Percentiles rank a stretch among this genome's conserved stretches.
phyloP scores from a whole-genome alignment of 2,329 filamentous ascomycete genomes.

The Atkinsonella texensis region DNA sequence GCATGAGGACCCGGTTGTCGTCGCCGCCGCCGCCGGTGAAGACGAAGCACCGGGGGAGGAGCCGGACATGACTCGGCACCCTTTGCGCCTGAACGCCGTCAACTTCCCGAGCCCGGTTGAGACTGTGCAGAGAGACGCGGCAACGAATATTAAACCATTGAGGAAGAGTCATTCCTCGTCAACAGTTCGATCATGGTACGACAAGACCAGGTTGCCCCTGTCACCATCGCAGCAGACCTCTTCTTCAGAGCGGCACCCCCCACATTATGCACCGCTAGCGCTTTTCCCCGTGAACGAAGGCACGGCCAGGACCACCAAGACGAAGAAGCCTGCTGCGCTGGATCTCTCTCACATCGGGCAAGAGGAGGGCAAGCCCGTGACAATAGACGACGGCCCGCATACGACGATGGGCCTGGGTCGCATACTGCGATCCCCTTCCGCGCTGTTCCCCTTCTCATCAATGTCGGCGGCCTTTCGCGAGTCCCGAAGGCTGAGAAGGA shows the following conservation, averaged over 20 bases:
- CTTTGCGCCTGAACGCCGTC: slow-evolving; percentile 11
- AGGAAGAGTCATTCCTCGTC: slow-evolving; percentile 40
- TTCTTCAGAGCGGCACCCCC: slow-evolving; percentile 39
- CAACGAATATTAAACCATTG: slow-evolving; percentile 22
- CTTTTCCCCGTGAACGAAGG: slow-evolving; percentile 31
- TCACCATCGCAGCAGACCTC: slow-evolving; percentile 49
- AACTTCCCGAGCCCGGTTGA: slow-evolving; percentile 1
- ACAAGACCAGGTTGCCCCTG: slow-evolving; percentile 42
- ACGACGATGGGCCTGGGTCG: slow-evolving; percentile 24
- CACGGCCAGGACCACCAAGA: slow-evolving; percentile 22
- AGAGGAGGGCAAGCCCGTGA: background rate
- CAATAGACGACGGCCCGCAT: background rate
- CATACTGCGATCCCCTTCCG: slow-evolving; percentile 29
- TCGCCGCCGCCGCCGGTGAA: slow-evolving; percentile 5
- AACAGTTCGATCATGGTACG: slow-evolving; percentile 45
- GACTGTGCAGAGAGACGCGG: slow-evolving; percentile 25
- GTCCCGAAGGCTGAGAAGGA: slow-evolving; percentile 20
- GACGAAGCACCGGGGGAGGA: slow-evolving; percentile 31
- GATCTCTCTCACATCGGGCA: slow-evolving; percentile 29
- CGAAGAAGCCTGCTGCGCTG: slow-evolving; percentile 35
- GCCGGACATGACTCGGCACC: slow-evolving; percentile 31
- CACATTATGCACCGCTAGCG: slow-evolving; percentile 33
- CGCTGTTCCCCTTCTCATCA: slow-evolving; percentile 25
- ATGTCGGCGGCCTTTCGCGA: slow-evolving; percentile 13
- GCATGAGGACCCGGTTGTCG: slow-evolving; percentile 13